Base-by-base conservation (phyloP, 2,329 filamentous ascomycete species). In the Cercospora janseana region DNA sequence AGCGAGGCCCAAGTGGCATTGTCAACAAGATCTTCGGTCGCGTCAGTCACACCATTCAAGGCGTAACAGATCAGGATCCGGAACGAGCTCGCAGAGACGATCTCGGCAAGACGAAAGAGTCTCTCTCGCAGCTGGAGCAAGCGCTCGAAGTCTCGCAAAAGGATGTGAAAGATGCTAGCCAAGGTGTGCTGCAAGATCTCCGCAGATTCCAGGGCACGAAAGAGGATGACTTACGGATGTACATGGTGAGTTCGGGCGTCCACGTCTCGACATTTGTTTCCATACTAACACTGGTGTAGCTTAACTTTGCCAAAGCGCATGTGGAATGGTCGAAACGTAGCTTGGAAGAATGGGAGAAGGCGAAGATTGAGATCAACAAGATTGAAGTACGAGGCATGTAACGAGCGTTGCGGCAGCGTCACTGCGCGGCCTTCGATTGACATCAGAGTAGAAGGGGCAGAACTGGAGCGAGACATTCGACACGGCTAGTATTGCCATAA, bases 161-260 rank as follows among this genome's bases (percentile, higher is more conserved):
- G 63, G 93, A 98, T 66, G 93, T 97, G 54, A 91, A 87, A 68
- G 89, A 97, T 63, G 93, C 93, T 6, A 96, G 90, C 65, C 77
- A 81, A 2, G 94, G 89, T 45, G 88, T 97, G 4, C 71, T 98
- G 61, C 86, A 87, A 63, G 93, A 98, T 66, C 74, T 98, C 53
- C 89, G 90, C 73, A 79, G 93, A 54, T 98, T 98, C 71, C 94
- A 98, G 70, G 78, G 77, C 52, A 91, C 97, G 71, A 98, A 98
- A 71, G 94, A 98, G 72, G 89, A 92, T 43, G 93, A 98, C 68
- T 70, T 98, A 63, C 85, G 84, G 65, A 82, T 88, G 56, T 97
- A 97, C 69, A 98, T 98, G 93, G 93, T 96, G 75, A 73, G 87
- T 72, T 21, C 54, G 15, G 10, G 13, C 12, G 8, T 5, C 6